These are phyloP conservation scores for Pachysandra terminalis DNA, from an alignment of 164 flowering plant species.

Conservation along the genomic window DNA sequence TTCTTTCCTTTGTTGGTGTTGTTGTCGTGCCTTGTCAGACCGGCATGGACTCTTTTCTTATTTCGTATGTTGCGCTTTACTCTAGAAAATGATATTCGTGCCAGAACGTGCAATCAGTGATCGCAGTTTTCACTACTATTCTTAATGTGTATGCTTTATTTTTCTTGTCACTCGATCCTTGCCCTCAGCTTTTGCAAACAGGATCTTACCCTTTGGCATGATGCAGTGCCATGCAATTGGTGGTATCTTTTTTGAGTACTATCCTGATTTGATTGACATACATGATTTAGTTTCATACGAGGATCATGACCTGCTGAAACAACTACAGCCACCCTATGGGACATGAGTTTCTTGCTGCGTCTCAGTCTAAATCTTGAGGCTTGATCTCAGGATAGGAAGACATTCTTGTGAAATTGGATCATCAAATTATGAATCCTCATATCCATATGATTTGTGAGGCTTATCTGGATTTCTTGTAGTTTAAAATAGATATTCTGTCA, in stretches of 20 bases:
- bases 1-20: slow-evolving; percentile 28
- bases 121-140: neutral
- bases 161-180: slow-evolving; percentile 7
- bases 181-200: neutral
- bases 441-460: neutral
- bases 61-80: slow-evolving; percentile 3
- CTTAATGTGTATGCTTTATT: neutral
- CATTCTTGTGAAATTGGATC: neutral
- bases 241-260: neutral
- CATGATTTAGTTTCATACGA: neutral
- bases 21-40: slow-evolving; percentile 2
- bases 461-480: neutral
- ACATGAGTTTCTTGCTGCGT: neutral
- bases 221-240: neutral
- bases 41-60: neutral
- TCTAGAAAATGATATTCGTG: slow-evolving; percentile 3
- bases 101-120: neutral
- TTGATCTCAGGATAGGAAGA: neutral
- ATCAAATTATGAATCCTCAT: neutral
- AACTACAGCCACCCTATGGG: neutral
- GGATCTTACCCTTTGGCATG: neutral
- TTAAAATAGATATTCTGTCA: no score
- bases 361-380: neutral
- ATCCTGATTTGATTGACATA: neutral
- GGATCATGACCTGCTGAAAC: neutral